Evolutionary conservation across 148 eudicot species (phyloP).

Genomic region (Selenicereus undatus): DNA sequence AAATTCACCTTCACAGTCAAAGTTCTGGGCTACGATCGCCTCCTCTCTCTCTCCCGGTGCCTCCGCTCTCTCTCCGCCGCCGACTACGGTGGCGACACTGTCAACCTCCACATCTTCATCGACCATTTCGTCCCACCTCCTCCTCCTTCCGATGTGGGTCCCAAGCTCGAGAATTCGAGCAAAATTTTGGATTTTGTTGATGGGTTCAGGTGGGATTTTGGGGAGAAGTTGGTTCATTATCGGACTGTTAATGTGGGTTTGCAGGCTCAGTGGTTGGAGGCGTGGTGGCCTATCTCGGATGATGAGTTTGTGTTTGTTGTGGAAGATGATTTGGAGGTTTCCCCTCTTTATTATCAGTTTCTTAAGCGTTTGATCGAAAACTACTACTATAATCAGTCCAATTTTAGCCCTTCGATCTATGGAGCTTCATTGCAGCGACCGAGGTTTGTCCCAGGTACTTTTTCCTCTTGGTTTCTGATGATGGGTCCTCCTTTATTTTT

Average conservation of each 20-base stretch:
- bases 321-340: conserved; percentile 90
- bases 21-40: conserved; percentile 73
- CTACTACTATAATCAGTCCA: conserved; percentile 63
- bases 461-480: conserved; percentile 8
- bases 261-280: conserved; percentile 93
- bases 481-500: not conserved
- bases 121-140: conserved; percentile 48
- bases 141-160: conserved; percentile 29
- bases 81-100: conserved; percentile 43
- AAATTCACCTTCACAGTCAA: conserved; percentile 72
- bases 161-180: conserved; percentile 38
- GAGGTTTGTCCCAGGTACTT: conserved; percentile 94
- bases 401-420: conserved; percentile 63
- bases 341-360: conserved; percentile 67
- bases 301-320: conserved; percentile 90
- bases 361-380: conserved; percentile 51
- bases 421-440: conserved; percentile 96
- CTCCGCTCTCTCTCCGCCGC: conserved; percentile 67
- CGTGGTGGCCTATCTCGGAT: conserved; percentile 91
- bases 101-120: conserved; percentile 70
- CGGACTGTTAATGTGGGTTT: conserved; percentile 77
- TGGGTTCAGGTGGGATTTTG: conserved; percentile 64
- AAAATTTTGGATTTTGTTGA: conserved; percentile 60
- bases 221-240: conserved; percentile 70
- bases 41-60: conserved; percentile 76